Percentiles rank a stretch among this genome's conserved stretches.
Conservation (phyloP, 257 asterid species). For the Nicotiana tomentosiformis region DNA sequence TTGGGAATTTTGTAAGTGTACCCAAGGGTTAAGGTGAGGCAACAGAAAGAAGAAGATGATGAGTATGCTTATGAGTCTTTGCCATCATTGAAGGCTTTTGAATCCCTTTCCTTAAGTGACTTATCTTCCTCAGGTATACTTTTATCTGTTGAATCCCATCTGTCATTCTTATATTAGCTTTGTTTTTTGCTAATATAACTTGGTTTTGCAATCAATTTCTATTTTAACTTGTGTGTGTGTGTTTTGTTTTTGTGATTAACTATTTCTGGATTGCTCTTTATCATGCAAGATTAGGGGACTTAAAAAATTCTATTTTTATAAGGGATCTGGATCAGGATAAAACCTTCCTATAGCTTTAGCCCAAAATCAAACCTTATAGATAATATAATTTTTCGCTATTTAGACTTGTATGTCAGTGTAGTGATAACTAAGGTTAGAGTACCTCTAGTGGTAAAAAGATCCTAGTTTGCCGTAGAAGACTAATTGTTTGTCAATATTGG, state of each 20-base stretch:
- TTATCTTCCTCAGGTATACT: slow-evolving; percentile 53
- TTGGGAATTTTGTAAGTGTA: slow-evolving; percentile 41
- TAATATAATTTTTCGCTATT: neutral
- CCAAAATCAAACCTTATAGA: neutral
- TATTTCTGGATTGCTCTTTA: neutral
- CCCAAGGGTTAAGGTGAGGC: slow-evolving; percentile 85
- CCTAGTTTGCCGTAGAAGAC: neutral
- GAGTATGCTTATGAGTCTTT: slow-evolving; percentile 65
- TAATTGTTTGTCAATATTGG: neutral
- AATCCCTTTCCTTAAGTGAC: slow-evolving; percentile 44
- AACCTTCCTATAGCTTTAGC: neutral
- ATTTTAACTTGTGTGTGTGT: neutral
- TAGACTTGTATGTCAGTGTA: neutral
- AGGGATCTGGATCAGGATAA: neutral
- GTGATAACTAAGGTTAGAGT: neutral
- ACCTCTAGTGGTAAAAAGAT: neutral
- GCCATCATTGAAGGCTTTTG: slow-evolving; percentile 62
- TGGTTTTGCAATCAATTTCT: neutral
- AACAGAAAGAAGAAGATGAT: slow-evolving; percentile 58
- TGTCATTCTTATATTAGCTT: neutral
- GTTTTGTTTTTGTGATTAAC: no score
- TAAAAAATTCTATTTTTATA: neutral
- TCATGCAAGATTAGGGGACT: neutral
- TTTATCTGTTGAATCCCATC: neutral
- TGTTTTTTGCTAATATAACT: neutral